Base-by-base conservation (phyloP, 257 asterid genomes). In the Galeopsis tetrahit region DNA sequence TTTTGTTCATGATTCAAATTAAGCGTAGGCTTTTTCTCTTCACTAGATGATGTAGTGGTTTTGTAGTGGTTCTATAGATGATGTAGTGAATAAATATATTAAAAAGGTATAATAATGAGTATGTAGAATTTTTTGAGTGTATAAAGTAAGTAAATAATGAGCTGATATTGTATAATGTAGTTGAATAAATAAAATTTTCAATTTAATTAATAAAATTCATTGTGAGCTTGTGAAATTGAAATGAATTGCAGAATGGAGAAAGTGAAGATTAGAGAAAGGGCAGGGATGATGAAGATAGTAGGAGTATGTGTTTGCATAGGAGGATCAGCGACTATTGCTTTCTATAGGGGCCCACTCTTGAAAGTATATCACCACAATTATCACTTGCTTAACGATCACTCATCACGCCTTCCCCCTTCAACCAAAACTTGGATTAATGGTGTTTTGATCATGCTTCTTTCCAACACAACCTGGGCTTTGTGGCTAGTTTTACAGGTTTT, bases 401-500 rank as follows among this genome's bases (percentile, higher is more conserved):
- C 73, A 83, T 42, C 42, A 3, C 82, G 74, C 6, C 14, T 58
- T 2, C 78, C 55, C 66, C 77, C 89, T 49, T 77, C 90, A 3
- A 43, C 70, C 79, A 69, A 56, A 7, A 69, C 85, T 5, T 91
- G 97, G 98, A 78, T 81, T 40, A 84, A 84, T 69, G 97, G 97
- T 53, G 97, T 93, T 62, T 84, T 88, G 58, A 86, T 91, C 51
- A 56, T 87, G 87, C 84, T 93, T 7, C 85, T 91, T 6, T 56
- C 94, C 62, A 87, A 85, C 63, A 5, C 78, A 3, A 52, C 80
- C n/a, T 93, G 98, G 98, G 87, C 94, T 28, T 48, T 77, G 2
- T 93, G 97, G 97, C 93, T 91, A 13, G 83, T 91, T 7, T 72
- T 85, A 13, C 98, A 93, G 97, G 98, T 86, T 5, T 42, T 10